Base-by-base conservation (phyloP, 257 asterid species). In the Scutellaria barbata region DNA sequence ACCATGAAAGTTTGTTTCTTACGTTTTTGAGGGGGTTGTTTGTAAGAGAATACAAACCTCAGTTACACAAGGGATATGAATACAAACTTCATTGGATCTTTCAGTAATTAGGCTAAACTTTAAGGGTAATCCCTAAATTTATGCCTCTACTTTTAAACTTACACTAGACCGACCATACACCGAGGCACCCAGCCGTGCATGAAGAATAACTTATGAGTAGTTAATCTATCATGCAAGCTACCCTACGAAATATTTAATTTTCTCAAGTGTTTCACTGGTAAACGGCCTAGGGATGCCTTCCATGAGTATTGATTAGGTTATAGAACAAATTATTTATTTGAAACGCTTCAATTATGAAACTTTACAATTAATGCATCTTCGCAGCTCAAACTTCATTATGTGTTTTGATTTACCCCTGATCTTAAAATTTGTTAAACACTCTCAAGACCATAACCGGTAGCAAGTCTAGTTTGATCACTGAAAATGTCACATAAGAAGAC, bases 341-440 rank as follows among this genome's bases (percentile, higher is more conserved):
- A 25, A 55, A 68, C 22, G 66, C 55, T 20, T 41, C 53, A 52
- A 68, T 20, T n/a, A 22, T 42, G 65, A 56, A 40, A 22, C 6
- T 25, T 18, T 68, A 13, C 52, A 55, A 41, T 42, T 20, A 9
- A 13, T 46, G 40, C 11, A 5, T 57, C 58, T 56, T 56, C 37
- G 14, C 47, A 42, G 1, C 47, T 56, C 66, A 22, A 37, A 25
- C 46, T 30, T 22, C 35, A 8, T 33, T n/a, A 30, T 3, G 39
- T 35, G 10, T 16, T 52, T 17, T 51, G 62, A 37, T 37, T 16
- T n/a, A 52, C n/a, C 12, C 6, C 2, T 22, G 63, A 40, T 72
- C 65, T 39, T 62, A n/a, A 41, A 22, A 30, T 63, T 39, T 51
- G 47, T 41, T 47, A 30, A 17, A 40, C 3, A 2, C 6, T 10